Percentiles rank a stretch among this genome's conserved stretches.
Conservation (phyloP, 495 filamentous ascomycete genomes). For the Penicillium simplicissimum region DNA sequence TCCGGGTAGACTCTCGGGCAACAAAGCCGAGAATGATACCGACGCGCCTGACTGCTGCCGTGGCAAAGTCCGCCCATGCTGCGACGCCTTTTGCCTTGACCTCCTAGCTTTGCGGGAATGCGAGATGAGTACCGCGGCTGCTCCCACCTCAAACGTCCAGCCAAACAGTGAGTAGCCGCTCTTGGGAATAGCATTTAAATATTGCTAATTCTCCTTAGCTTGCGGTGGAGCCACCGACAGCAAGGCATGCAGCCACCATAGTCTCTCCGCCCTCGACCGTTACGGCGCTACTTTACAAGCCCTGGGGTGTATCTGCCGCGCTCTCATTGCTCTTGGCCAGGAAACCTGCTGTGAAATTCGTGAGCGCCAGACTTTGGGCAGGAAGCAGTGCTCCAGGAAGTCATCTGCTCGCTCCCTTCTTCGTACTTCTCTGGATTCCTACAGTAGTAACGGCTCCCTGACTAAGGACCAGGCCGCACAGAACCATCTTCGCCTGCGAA, state of each 20-base stretch:
- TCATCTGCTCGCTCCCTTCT: constrained; percentile 11
- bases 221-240: constrained; percentile 19
- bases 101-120: constrained; percentile 47
- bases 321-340: constrained; percentile 51
- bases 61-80: constrained; percentile 38
- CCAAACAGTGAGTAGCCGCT: constrained; percentile 11
- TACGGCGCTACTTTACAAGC: constrained; percentile 47
- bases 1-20: constrained; percentile 2
- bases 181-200: constrained; percentile 3
- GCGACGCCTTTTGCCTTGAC: constrained; percentile 48
- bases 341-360: constrained; percentile 50
- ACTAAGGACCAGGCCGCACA: constrained; percentile 7
- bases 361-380: constrained; percentile 4
- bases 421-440: constrained; percentile 16
- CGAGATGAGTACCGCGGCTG: constrained; percentile 17
- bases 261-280: constrained; percentile 29
- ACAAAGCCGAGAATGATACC: not conserved
- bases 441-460: constrained; percentile 1
- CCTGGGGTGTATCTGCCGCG: constrained; percentile 56
- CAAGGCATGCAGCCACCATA: constrained; percentile 33
- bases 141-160: not conserved
- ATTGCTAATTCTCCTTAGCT: constrained; percentile 9
- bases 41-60: constrained; percentile 36
- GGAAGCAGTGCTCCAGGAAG: constrained; percentile 14
- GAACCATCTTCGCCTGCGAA: constrained; percentile 9